Evolutionary conservation across 179 eudicot genomes (phyloP).

Genomic region (Silene vulgaris): DNA sequence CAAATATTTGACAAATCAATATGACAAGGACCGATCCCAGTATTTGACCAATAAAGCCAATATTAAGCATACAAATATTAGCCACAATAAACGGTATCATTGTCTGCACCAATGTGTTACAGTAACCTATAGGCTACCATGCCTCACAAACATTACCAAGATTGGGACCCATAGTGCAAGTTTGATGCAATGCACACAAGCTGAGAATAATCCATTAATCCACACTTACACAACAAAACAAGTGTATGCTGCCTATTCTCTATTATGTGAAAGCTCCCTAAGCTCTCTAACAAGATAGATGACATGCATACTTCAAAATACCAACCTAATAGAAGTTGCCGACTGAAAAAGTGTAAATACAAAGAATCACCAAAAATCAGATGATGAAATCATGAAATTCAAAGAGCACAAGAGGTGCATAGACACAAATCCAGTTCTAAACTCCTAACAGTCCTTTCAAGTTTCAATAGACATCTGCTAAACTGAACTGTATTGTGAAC

Average conservation of each 20-base stretch:
- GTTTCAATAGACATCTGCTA: neutral
- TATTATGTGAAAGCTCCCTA: conserved; percentile 6
- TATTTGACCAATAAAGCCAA: neutral
- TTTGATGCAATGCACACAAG: neutral
- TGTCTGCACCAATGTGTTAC: neutral
- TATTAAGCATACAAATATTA: neutral
- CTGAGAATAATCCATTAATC: neutral
- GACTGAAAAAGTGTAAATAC: neutral
- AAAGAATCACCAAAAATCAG: neutral
- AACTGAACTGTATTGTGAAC: neutral
- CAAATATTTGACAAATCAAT: neutral
- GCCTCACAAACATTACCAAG: neutral
- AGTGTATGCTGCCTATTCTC: neutral
- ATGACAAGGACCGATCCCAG: neutral
- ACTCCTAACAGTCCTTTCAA: neutral
- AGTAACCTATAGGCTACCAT: neutral
- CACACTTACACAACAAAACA: neutral
- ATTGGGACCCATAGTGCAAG: neutral
- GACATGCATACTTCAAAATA: conserved; percentile 2
- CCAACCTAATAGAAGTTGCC: neutral
- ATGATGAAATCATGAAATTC: neutral
- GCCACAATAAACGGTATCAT: neutral
- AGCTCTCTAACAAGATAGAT: neutral
- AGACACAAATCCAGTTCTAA: neutral
- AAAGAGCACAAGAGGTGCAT: neutral